Evolutionary conservation across 495 filamentous ascomycete species (phyloP).

Genomic region (Xylaria intraflava): DNA sequence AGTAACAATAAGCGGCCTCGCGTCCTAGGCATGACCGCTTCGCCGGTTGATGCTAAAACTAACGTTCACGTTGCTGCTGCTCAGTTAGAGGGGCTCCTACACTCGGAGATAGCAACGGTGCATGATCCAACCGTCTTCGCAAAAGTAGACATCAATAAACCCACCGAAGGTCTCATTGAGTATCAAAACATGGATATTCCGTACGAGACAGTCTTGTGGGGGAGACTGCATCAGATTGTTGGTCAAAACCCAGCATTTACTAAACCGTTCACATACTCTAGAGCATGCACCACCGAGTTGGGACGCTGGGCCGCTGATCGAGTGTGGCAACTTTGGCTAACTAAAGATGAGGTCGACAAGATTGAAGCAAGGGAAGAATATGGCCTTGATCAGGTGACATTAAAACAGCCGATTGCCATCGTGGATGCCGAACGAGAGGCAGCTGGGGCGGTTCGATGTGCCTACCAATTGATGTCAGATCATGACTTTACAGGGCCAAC

Average conservation of each 20-base stretch:
- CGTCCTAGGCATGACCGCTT: slow-evolving; percentile 96
- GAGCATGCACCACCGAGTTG: slow-evolving; percentile 57
- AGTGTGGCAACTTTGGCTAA: slow-evolving; percentile 67
- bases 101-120: slow-evolving; percentile 78
- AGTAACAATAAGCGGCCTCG: slow-evolving; percentile 53
- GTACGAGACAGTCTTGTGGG: slow-evolving; percentile 60
- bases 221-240: slow-evolving; percentile 48
- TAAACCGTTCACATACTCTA: slow-evolving; percentile 53
- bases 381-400: slow-evolving; percentile 22
- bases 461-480: slow-evolving; percentile 47
- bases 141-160: slow-evolving; percentile 32
- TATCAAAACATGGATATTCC: slow-evolving; percentile 48
- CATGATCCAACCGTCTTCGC: slow-evolving; percentile 57
- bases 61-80: slow-evolving; percentile 66
- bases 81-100: slow-evolving; percentile 69
- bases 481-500: slow-evolving; percentile 44
- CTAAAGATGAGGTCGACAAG: slow-evolving; percentile 56
- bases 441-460: slow-evolving; percentile 54
- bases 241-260: slow-evolving; percentile 52
- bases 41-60: slow-evolving; percentile 79
- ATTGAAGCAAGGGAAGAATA: slow-evolving; percentile 53
- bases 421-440: slow-evolving; percentile 37
- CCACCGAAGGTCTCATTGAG: slow-evolving; percentile 35
- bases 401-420: slow-evolving; percentile 24
- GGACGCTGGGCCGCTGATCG: slow-evolving; percentile 84